Percentiles rank a stretch among this genome's conserved stretches.
Conservation (phyloP, 129 eudicot species). For the Heracleum sosnowskyi region DNA sequence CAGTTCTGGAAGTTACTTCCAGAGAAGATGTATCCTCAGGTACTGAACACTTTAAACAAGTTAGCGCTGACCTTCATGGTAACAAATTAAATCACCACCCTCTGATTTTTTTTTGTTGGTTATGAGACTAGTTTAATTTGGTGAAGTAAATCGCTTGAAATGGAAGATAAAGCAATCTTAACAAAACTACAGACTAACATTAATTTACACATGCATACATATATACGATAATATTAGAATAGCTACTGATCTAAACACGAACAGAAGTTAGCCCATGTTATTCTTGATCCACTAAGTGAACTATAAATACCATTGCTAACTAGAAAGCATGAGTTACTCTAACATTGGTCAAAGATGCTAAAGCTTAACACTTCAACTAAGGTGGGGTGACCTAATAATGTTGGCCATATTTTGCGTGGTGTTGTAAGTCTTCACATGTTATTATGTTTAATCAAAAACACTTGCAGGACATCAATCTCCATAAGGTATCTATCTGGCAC, state of each 20-base stretch:
- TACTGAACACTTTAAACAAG: conserved; percentile 49
- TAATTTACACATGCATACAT: neutral
- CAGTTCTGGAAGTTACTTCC: conserved; percentile 49
- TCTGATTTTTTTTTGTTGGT: neutral
- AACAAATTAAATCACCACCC: neutral
- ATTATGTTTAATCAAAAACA: neutral
- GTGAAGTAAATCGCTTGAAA: neutral
- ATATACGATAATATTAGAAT: neutral
- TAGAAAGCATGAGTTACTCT: neutral
- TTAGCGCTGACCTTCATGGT: conserved; percentile 68
- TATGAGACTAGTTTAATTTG: neutral
- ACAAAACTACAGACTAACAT: neutral
- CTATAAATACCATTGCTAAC: neutral
- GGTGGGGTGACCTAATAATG: neutral
- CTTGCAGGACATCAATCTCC: neutral
- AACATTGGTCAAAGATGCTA: neutral
- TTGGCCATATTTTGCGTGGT: conserved; percentile 1
- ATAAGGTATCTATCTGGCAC: neutral
- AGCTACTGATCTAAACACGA: neutral
- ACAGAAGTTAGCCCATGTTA: neutral
- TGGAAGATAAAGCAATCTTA: neutral
- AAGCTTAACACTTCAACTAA: neutral
- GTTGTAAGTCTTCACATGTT: neutral
- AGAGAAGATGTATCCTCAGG: conserved; percentile 50
- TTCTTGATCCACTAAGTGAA: neutral